Percentiles rank a stretch among this genome's conserved stretches.
Conservation (phyloP, 495 filamentous ascomycete species). For the Patellaria atrata region DNA sequence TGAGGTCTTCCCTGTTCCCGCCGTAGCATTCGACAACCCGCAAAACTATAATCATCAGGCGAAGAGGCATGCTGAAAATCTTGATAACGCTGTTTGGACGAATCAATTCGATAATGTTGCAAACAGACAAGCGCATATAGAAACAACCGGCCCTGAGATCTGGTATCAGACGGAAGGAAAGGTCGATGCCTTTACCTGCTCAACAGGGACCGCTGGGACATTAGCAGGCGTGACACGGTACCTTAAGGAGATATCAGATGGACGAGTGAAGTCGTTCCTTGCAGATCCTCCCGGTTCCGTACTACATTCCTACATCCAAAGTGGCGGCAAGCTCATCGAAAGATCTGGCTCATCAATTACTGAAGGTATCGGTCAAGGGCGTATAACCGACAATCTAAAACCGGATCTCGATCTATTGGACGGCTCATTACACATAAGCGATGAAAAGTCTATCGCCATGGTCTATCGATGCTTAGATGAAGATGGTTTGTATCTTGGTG, state of each 20-base stretch:
- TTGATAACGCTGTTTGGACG: conserved; percentile 93
- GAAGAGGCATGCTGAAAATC: conserved; percentile 63
- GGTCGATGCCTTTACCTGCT: conserved; percentile 87
- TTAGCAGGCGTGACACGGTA: conserved; percentile 81
- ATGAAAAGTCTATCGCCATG: conserved; percentile 95
- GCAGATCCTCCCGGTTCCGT: conserved; percentile 90
- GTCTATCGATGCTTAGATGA: conserved; percentile 95
- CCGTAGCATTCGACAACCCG: conserved; percentile 90
- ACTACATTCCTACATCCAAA: conserved; percentile 79
- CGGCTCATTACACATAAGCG: conserved; percentile 70
- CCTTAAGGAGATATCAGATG: conserved; percentile 68
- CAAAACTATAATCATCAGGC: conserved; percentile 98
- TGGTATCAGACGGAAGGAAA: conserved; percentile 86
- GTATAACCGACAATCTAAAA: conserved; percentile 85
- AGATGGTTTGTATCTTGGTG: conserved; percentile 91
- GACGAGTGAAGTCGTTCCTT: conserved; percentile 74
- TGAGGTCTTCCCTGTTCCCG: conserved; percentile 96
- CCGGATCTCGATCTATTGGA: conserved; percentile 76
- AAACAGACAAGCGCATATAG: conserved; percentile 86
- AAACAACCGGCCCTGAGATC: conserved; percentile 94
- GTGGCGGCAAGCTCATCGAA: conserved; percentile 67
- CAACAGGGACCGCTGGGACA: conserved; percentile 86
- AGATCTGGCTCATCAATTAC: conserved; percentile 84
- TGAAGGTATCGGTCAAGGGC: conserved; percentile 93
- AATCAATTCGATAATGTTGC: conserved; percentile 97